A percentile compares a stretch with the other conserved stretches of the same genome.
These are phyloP conservation scores for Talaromyces sp. DNA, from an alignment of 2,329 filamentous ascomycete species.

Conservation along the genomic window DNA sequence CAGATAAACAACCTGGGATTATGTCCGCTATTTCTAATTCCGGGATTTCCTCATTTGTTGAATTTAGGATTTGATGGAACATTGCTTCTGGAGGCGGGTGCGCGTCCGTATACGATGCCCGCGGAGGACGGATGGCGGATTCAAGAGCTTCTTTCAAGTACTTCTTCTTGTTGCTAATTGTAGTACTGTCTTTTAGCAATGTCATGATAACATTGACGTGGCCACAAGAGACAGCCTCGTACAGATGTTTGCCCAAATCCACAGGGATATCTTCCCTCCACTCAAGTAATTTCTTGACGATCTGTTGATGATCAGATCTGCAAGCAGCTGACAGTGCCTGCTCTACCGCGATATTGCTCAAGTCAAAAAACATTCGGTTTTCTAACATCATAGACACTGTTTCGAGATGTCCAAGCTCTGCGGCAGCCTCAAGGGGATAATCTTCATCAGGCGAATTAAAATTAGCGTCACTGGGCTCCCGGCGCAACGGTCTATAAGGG, in stretches of 20 bases:
- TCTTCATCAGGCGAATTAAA: too few species aligned
- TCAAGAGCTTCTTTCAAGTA: background rate
- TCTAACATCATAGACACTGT: background rate
- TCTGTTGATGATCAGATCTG: background rate
- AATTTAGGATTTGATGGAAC: background rate
- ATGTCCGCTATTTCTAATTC: background rate
- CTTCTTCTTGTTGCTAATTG: background rate
- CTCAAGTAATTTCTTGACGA: background rate
- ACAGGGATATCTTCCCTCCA: background rate
- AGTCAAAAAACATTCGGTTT: background rate
- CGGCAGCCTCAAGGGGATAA: too few species aligned
- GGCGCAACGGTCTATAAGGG: too few species aligned
- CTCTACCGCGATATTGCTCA: background rate
- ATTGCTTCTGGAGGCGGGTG: background rate
- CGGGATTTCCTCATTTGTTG: background rate
- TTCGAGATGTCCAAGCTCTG: too few species aligned
- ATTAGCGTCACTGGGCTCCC: too few species aligned
- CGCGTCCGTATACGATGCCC: background rate
- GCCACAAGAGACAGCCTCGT: background rate
- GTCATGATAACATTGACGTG: background rate
- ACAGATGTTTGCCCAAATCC: background rate
- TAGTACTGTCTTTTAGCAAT: background rate
- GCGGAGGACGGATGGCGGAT: background rate
- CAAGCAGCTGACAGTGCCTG: background rate
- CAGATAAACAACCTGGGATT: background rate